Evolutionary conservation across 345 rosid genomes (phyloP), one percentile per base, ranked within the genome.

Genomic region (Salix dunnii): DNA sequence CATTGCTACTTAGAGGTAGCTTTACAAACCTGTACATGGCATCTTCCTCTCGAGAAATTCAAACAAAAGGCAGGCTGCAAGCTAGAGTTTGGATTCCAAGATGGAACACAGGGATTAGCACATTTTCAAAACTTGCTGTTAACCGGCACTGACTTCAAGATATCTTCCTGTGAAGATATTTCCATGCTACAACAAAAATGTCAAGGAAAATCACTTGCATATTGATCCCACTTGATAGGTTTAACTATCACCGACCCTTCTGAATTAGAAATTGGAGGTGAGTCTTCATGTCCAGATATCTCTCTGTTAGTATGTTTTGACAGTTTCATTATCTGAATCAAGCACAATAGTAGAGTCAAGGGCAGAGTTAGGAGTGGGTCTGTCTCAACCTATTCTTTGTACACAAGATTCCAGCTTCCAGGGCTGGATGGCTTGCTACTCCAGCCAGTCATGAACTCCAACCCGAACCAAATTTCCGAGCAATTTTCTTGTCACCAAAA

Each of bases 291-390:
- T 31, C 53, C 74, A 9, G 63, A 85, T 77, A 55, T 67, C 60
- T 51, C 67, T 13, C 72, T 73, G 68, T 69, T 62, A 9, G 71
- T 55, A 2, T 68, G 62, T 43, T 76, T 55, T 3, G 73, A 43
- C 20, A 60, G 40, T 75, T 77, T 84, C 89, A 62, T 84, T 84
- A n/a, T 83, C 90, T 53, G 87, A 88, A 80, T 86, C 85, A 10
- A 75, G 80, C 49, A 82, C 73, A n/a, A 3, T 58, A 11, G 23
- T 28, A 21, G 35, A 36, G 67, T 86, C 88, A 48, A 89, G 78
- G 53, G 93, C 91, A 71, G 90, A 83, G 87, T 86, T 90, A 38
- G 78, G 80, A 1, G 76, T 79, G 30, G 89, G 83, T 77, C 94
- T 90, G 93, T 82, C 94, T 85, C 82, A 83, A 68, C 74, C 84